Evolutionary conservation across 768 basidiomycete species (phyloP).

Genomic region (Lentinula aciculospora): DNA sequence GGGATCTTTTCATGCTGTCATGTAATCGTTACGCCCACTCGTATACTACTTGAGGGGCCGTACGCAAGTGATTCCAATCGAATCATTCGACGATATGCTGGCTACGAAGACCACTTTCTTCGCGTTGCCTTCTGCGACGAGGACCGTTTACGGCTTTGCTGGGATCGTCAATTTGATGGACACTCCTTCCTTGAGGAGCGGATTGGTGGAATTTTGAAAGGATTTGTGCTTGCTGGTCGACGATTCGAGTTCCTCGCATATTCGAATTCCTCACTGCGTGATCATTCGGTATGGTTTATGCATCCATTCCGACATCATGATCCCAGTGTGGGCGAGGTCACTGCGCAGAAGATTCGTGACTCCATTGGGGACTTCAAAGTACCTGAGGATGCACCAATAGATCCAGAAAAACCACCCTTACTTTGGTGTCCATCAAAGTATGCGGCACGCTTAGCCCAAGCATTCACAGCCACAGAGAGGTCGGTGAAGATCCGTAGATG

Average conservation of each 20-base stretch:
- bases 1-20: constrained; percentile 64
- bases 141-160: constrained; percentile 67
- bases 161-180: constrained; percentile 64
- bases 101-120: constrained; percentile 53
- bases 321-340: constrained; percentile 34
- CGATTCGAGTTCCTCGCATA: constrained; percentile 79
- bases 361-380: constrained; percentile 65
- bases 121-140: constrained; percentile 86
- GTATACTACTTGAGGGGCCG: constrained; percentile 72
- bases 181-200: constrained; percentile 47
- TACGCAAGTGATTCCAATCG: constrained; percentile 74
- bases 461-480: constrained; percentile 77
- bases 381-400: constrained; percentile 12
- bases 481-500: constrained; percentile 49
- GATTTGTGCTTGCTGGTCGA: constrained; percentile 67
- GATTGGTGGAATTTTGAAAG: constrained; percentile 58
- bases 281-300: constrained; percentile 83
- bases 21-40: constrained; percentile 72
- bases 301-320: constrained; percentile 45
- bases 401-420: constrained; percentile 16
- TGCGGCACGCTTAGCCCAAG: constrained; percentile 79
- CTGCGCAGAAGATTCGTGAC: constrained; percentile 52
- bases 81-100: constrained; percentile 63
- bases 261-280: constrained; percentile 69
- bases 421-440: constrained; percentile 66